Evolutionary conservation across 2,329 filamentous ascomycete species (phyloP).

Genomic region (Sporothrix phasma): DNA sequence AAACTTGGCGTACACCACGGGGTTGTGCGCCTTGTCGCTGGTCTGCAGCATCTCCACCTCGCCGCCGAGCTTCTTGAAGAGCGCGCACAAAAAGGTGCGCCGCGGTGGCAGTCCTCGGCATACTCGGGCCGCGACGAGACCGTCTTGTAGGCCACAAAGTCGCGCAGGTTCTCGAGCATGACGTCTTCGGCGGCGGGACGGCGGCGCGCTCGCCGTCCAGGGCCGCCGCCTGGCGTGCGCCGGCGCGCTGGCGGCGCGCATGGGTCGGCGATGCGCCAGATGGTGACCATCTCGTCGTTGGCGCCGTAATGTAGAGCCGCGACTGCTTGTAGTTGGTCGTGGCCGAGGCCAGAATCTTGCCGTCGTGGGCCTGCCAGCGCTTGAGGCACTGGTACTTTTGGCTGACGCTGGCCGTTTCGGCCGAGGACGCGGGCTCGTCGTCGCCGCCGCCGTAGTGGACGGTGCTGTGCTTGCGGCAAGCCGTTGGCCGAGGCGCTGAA

Average conservation of each 20-base stretch:
- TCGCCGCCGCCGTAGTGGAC: conserved; percentile 45
- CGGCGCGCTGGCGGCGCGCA: too few relatives aligned
- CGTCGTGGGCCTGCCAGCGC: conserved; percentile 57
- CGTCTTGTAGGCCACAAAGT: conserved; percentile 87
- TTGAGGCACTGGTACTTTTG: conserved; percentile 28
- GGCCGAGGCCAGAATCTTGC: conserved; percentile 77
- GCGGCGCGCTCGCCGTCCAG: conserved; percentile 28
- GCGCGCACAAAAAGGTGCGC: conserved; percentile 76
- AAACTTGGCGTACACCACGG: conserved; percentile 88
- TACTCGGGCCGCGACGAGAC: conserved; percentile 80
- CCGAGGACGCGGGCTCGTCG: conserved; percentile 9
- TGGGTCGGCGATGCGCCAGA: conserved; percentile 65
- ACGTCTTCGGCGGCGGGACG: conserved; percentile 37
- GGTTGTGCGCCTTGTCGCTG: conserved; percentile 64
- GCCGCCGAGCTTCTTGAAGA: conserved; percentile 88
- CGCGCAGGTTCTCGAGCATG: conserved; percentile 61
- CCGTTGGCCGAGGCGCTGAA: conserved; percentile 87
- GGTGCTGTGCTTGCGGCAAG: conserved; percentile 60
- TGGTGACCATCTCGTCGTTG: conserved; percentile 79
- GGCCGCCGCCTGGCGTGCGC: conserved; percentile 29
- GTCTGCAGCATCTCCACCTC: conserved; percentile 85
- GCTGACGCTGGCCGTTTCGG: conserved; percentile 56
- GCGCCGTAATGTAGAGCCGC: conserved; percentile 85
- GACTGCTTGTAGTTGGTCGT: conserved; percentile 59
- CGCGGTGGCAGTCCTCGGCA: conserved; percentile 82